phyloP scores from a whole-genome alignment of 352 stramenopile genomes.

The Globisporangium camurandrum region DNA sequence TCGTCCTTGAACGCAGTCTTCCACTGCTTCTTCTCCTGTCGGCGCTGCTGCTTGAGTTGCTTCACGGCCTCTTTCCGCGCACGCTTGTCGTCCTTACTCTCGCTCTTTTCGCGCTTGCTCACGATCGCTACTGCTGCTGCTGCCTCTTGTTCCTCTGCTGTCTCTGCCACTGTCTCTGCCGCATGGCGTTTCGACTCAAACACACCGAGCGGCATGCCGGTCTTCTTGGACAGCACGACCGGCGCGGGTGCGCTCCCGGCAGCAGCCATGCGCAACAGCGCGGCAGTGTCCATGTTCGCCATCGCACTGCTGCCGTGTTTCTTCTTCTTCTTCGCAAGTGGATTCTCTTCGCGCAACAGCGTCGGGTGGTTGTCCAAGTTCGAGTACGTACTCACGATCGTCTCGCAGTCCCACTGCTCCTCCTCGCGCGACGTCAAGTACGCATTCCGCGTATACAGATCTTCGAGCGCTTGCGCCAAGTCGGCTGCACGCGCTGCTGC shows the following conservation, averaged over 20 bases:
- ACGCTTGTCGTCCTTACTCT: constrained; percentile 92
- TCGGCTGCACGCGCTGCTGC: not conserved
- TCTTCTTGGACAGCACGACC: constrained; percentile 93
- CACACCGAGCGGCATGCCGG: constrained; percentile 91
- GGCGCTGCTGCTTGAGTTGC: constrained; percentile 83
- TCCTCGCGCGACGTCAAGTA: constrained; percentile 56
- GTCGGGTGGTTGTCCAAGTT: constrained; percentile 98
- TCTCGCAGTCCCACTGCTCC: constrained; percentile 95
- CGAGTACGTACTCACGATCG: constrained; percentile 97
- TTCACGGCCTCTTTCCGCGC: constrained; percentile 89
- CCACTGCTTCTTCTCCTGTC: constrained; percentile 93
- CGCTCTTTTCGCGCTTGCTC: constrained; percentile 45
- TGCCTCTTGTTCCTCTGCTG: constrained; percentile 16
- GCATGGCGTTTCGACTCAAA: constrained; percentile 35
- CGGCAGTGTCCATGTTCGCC: constrained; percentile 11
- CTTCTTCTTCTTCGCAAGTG: constrained; percentile 80
- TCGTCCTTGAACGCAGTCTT: constrained; percentile 92
- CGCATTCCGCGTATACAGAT: constrained; percentile 48
- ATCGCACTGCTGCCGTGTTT: constrained; percentile 26
- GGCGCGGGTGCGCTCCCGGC: constrained; percentile 11
- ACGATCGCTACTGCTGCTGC: constrained; percentile 1
- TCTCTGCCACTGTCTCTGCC: constrained; percentile 4
- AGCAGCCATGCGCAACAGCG: constrained; percentile 14
- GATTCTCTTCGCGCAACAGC: constrained; percentile 69
- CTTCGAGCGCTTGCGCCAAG: constrained; percentile 13